phyloP scores from a whole-genome alignment of 495 filamentous ascomycete genomes.

The Penicillium macrosclerotiorum region DNA sequence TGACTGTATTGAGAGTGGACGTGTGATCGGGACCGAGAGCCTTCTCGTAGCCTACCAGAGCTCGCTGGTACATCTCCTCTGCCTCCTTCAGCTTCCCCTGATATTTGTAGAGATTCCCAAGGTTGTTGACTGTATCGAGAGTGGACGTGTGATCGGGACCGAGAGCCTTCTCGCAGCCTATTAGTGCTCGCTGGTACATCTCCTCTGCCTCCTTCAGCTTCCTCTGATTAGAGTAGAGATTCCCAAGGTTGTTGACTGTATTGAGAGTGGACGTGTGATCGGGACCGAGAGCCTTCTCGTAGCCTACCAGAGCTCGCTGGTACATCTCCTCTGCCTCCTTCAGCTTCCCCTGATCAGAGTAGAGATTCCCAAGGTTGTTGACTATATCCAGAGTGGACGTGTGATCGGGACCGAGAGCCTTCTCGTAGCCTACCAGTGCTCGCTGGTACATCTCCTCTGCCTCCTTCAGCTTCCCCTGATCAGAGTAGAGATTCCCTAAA shows the following conservation, averaged over 20 bases:
- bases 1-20: constrained; percentile 34
- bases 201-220: constrained; percentile 31
- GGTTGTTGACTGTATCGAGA: constrained; percentile 28
- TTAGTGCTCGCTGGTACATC: constrained; percentile 35
- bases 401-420: constrained; percentile 7
- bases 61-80: constrained; percentile 33
- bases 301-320: constrained; percentile 7
- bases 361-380: constrained; percentile 8
- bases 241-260: constrained; percentile 26
- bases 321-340: constrained; percentile 9
- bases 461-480: constrained; percentile 5
- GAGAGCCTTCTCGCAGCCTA: constrained; percentile 27
- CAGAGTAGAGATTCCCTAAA: constrained; percentile 7
- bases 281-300: constrained; percentile 13
- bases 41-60: constrained; percentile 32
- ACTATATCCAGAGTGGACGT: constrained; percentile 1
- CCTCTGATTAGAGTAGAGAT: constrained; percentile 21
- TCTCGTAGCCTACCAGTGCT: constrained; percentile 9
- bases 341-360: constrained; percentile 6
- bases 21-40: constrained; percentile 31
- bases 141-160: constrained; percentile 34
- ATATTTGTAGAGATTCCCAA: constrained; percentile 28
- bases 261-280: constrained; percentile 31
- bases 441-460: constrained; percentile 10
- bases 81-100: constrained; percentile 37